Base-by-base conservation (phyloP, 2,329 filamentous ascomycete genomes). In the Aureobasidium namibiae region DNA sequence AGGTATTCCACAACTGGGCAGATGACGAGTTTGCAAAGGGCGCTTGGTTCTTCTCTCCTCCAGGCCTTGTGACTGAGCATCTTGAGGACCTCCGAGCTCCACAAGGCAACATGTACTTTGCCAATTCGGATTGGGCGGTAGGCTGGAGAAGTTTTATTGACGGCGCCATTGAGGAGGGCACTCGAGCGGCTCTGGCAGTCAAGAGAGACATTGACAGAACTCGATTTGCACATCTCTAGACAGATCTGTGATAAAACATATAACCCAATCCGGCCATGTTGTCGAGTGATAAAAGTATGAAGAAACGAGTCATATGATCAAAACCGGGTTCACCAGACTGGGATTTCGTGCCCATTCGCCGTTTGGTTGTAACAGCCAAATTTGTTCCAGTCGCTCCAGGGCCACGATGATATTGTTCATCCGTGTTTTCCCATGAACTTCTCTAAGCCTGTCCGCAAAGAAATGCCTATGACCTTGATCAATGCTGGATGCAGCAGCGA, bases 401-500 rank as follows among this genome's bases (percentile, higher is more conserved):
- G 72, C 74, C 1, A 69, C 67, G 1, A 69, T 67, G 31, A 76
- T 75, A 38, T 73, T 75, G 1, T 70, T 69, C 29, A 76, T 76
- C 5, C 66, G 63, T 0, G 73, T 76, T 14, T 67, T 66, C 4
- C 59, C 59, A 44, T 73, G 70, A 2, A 75, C 58, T 0, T 65
- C 61, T 1, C 60, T 60, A 7, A 76, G 58, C 0, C 72, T 63
- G 1, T 63, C 54, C 0, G 65, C 64, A 46, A 76, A 76, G 29
- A 74, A 76, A 0, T 63, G 54, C 1, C 73, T 65, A 50, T 76
- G 72, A 21, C 67, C 67, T 0, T 69, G 68, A 1, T 70, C 63
- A 0, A 65, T 66, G 39, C 73, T 75, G 58, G 76, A 74, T 0
- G 73, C 73, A 0, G 72, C 73, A 0, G 72, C 74, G 1, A 76